These are phyloP conservation scores for Hypoxylon sp. DNA, from an alignment of 2,329 filamentous ascomycete species.

Conservation along the genomic window DNA sequence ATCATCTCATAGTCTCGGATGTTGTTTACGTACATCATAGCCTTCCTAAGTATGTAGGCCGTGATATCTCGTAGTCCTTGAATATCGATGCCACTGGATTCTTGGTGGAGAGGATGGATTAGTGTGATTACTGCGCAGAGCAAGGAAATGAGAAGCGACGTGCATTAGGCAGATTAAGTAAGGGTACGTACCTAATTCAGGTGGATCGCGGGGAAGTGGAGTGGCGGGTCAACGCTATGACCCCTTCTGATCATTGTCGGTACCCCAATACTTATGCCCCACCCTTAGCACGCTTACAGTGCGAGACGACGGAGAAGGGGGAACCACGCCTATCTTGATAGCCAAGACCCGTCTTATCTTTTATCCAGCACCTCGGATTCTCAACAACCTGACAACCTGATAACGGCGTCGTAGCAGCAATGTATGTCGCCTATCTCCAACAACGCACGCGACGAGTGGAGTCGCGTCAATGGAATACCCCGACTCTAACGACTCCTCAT, in stretches of 20 bases:
- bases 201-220: constrained; percentile 42
- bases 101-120: constrained; percentile 1
- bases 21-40: constrained; percentile 18
- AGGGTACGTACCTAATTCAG: neutral
- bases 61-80: neutral
- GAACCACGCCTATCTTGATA: constrained; percentile 5
- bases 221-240: constrained; percentile 3
- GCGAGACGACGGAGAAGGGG: constrained; percentile 1
- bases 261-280: neutral
- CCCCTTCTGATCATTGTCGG: neutral
- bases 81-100: neutral
- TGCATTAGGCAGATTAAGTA: constrained; percentile 27
- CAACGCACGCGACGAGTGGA: constrained; percentile 27
- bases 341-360: constrained; percentile 12
- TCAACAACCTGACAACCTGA: neutral
- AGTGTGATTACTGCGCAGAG: constrained; percentile 17
- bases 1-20: constrained; percentile 20
- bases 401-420: neutral
- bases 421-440: constrained; percentile 22
- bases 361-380: constrained; percentile 1
- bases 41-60: neutral
- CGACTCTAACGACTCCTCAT: constrained; percentile 27
- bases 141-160: constrained; percentile 40
- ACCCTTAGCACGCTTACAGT: constrained; percentile 9
- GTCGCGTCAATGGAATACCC: constrained; percentile 22